Base-by-base conservation (phyloP, 441 rosid species). In the Erysimum cheiri region DNA sequence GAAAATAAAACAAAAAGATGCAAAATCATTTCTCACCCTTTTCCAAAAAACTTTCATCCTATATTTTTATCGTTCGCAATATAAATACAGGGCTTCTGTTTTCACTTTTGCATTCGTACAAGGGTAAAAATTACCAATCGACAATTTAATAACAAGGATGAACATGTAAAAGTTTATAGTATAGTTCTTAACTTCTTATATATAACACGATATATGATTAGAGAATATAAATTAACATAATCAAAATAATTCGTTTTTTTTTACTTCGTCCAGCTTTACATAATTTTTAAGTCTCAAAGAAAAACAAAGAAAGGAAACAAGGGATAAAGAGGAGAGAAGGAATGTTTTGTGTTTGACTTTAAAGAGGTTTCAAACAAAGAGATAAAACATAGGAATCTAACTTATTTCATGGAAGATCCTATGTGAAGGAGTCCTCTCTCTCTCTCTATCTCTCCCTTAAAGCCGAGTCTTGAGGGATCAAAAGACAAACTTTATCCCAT, bases 401-500 rank as follows among this genome's bases (percentile, higher is more conserved):
- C 64, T 56, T 72, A 64, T 57, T 64, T 65, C 43, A 72, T 57
- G 60, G 39, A 59, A 66, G 77, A 66, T 66, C 61, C 40, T 22
- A 48, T 72, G 77, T 31, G 60, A 58, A 26, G 29, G 36, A 40
- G 71, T 55, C 52, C 53, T 36, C 70, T 57, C 35, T 46, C 71
- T 13, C 47, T 24, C 70, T 12, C 35, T 54, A 54, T 58, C 29
- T 49, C 50, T 48, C 59, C 17, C 24, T 17, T 46, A 17, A 17
- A 46, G 17, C 50, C 50, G 12, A 46, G 26, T 46, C 24, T 60
- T 62, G 54, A 41, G 19, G 54, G 29, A 43, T 52, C 22, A n/a
- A 19, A 59, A 43, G 43, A 15, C 60, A 56, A 24, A 24, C 48
- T 67, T 55, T 72, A 85, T 19, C 85, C 85, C 88, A 84, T 84